A percentile compares a stretch with the other conserved stretches of the same genome.
phyloP scores from a whole-genome alignment of 495 filamentous ascomycete genomes.

The Penicillium cosmopolitanum region DNA sequence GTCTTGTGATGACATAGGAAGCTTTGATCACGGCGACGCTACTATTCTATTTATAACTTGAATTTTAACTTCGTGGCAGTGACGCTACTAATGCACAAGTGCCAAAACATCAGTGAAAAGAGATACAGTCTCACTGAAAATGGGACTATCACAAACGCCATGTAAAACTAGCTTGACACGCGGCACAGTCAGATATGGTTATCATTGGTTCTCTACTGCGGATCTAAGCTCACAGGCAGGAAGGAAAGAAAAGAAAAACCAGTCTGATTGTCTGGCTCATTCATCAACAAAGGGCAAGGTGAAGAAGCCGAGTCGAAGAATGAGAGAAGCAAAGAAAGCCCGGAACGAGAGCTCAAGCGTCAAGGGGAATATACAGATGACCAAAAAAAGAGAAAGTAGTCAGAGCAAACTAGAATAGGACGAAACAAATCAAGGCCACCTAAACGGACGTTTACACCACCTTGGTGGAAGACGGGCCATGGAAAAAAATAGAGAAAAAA shows the following conservation, averaged over 20 bases:
- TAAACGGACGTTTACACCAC: neutral
- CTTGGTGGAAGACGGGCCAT: neutral
- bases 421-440: neutral
- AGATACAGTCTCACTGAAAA: no score
- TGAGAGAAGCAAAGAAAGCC: neutral
- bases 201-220: neutral
- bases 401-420: neutral
- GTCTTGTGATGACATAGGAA: no score
- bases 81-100: no score
- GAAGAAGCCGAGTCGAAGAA: neutral
- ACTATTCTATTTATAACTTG: no score
- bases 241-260: neutral
- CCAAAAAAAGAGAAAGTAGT: neutral
- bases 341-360: constrained; percentile 7
- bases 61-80: no score
- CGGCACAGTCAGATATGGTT: neutral
- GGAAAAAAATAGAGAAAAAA: neutral
- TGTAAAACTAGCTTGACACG: neutral
- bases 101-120: no score
- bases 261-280: neutral
- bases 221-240: neutral
- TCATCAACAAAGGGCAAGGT: neutral
- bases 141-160: neutral
- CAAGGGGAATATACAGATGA: constrained; percentile 22
- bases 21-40: no score